Conservation (phyloP, 768 basidiomycete genomes). For the Polyporus arcularius region DNA sequence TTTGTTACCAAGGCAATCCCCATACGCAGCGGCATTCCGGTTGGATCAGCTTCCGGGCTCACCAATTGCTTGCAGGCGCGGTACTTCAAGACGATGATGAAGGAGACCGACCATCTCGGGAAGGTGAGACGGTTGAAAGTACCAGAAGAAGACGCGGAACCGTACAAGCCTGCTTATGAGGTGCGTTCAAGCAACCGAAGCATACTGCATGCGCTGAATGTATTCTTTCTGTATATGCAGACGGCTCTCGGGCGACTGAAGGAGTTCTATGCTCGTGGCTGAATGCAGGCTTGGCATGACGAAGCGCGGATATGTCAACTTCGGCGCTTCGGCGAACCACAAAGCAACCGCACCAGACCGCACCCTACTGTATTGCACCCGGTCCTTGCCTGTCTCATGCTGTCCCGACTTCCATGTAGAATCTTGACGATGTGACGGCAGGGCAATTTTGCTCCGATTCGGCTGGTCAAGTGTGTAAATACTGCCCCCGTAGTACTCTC, state of each 20-base stretch:
- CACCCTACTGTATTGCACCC: too few species aligned
- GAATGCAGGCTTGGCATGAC: neutral
- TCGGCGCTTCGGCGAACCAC: neutral
- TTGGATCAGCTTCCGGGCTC: neutral
- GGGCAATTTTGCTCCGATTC: too few species aligned
- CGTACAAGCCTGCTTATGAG: slow-evolving; percentile 65
- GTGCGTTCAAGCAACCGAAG: slow-evolving; percentile 37
- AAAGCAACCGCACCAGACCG: neutral
- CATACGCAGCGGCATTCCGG: neutral
- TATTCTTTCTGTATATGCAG: slow-evolving; percentile 16
- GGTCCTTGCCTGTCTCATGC: too few species aligned
- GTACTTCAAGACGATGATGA: slow-evolving; percentile 85
- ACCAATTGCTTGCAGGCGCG: slow-evolving; percentile 55
- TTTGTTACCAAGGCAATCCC: neutral
- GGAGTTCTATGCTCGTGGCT: slow-evolving; percentile 21
- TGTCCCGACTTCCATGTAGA: too few species aligned
- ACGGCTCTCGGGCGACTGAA: slow-evolving; percentile 31
- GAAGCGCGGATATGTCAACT: neutral
- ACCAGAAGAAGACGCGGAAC: slow-evolving; percentile 57
- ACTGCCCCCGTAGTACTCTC: too few species aligned
- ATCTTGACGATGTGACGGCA: too few species aligned
- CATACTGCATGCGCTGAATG: neutral
- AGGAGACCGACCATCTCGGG: slow-evolving; percentile 66
- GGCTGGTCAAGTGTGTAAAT: too few species aligned
- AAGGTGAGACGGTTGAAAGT: slow-evolving; percentile 71